phyloP scores from a whole-genome alignment of 1,284 basidiomycete genomes.

The Volvariella volvacea region DNA sequence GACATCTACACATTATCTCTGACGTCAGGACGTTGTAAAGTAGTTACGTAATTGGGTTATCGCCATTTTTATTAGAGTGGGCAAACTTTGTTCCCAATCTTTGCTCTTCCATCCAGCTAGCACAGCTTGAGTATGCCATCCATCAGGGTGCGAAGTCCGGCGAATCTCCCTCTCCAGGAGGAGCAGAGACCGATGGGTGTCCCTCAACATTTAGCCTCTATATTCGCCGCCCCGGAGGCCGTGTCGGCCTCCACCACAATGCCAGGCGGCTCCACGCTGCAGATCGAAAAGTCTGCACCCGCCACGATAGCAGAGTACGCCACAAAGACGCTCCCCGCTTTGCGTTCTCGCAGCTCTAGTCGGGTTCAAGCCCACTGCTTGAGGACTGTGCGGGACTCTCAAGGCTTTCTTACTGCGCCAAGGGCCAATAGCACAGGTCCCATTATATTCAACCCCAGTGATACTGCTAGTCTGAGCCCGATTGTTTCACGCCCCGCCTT shows the following conservation, averaged over 20 bases:
- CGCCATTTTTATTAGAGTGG: too few relatives aligned
- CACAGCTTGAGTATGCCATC: constrained; percentile 43
- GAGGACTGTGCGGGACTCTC: constrained; percentile 3
- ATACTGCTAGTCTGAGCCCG: too few relatives aligned
- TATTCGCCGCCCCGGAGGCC: not conserved
- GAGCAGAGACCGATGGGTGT: not conserved
- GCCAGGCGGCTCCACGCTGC: not conserved
- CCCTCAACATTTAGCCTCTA: constrained; percentile 3
- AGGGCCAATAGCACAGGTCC: too few relatives aligned
- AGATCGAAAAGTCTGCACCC: not conserved
- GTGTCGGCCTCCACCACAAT: too few relatives aligned
- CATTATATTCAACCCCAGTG: too few relatives aligned
- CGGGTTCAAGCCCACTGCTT: constrained; percentile 11
- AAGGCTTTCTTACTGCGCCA: constrained; percentile 9
- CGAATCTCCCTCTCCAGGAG: constrained; percentile 22
- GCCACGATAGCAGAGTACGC: too few relatives aligned
- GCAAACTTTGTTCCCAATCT: too few relatives aligned
- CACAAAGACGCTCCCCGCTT: too few relatives aligned
- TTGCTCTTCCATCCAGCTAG: not conserved
- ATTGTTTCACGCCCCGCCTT: constrained; percentile 2
- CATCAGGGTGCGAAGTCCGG: constrained; percentile 42
- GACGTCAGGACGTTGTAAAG: too few relatives aligned
- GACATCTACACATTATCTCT: too few relatives aligned
- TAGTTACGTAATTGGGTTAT: too few relatives aligned
- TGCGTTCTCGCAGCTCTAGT: constrained; percentile 1